These are phyloP conservation scores for Eragrostis nindensis DNA, from an alignment of 176 grass and related monocot genomes.

Conservation along the genomic window DNA sequence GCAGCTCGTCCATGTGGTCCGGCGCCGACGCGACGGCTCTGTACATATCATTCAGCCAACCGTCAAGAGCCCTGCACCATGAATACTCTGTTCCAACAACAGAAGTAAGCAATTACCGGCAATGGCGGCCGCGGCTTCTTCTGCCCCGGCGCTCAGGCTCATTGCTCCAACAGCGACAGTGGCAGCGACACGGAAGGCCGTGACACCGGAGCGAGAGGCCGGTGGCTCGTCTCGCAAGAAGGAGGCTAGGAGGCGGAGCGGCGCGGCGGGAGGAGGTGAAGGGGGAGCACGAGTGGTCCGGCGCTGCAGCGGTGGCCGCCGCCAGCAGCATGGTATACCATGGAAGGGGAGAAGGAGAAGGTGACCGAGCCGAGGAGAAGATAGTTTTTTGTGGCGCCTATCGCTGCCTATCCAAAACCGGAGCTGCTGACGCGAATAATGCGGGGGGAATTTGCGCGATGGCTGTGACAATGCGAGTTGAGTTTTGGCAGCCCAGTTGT, in stretches of 20 bases:
- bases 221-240: neutral
- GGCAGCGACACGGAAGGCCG: neutral
- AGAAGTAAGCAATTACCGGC: neutral
- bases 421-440: conserved; percentile 22
- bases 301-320: conserved; percentile 33
- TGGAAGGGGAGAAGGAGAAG: conserved; percentile 38
- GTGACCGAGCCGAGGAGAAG: neutral
- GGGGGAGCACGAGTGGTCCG: conserved; percentile 24
- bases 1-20: conserved; percentile 47
- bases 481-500: neutral
- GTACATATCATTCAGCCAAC: neutral
- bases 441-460: neutral
- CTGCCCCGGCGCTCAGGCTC: neutral
- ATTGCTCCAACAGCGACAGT: conserved; percentile 27
- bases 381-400: conserved; percentile 38
- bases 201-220: conserved; percentile 6
- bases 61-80: neutral
- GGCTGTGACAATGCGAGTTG: no score
- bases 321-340: conserved; percentile 62
- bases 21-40: conserved; percentile 43
- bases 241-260: neutral
- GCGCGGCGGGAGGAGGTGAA: conserved; percentile 5
- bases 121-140: conserved; percentile 19
- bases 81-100: neutral
- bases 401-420: conserved; percentile 40